Evolutionary conservation across 805 yeast species (phyloP).

Genomic region (Saturnispora bothae): DNA sequence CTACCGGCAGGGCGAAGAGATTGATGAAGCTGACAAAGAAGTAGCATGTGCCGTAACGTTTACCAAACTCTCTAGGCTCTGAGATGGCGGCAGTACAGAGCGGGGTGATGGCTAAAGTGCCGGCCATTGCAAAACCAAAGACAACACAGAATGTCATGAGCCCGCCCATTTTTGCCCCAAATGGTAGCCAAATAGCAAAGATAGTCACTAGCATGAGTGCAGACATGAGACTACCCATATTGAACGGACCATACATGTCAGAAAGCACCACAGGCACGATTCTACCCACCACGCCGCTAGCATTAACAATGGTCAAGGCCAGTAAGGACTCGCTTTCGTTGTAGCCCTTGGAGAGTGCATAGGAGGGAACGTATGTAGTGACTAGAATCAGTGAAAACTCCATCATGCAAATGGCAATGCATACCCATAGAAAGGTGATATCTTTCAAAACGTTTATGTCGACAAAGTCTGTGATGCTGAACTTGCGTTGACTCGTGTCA

Average conservation of each 20-base stretch:
- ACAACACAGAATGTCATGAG: conserved; percentile 42
- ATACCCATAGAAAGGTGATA: conserved; percentile 29
- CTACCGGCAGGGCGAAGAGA: conserved; percentile 38
- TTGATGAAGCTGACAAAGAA: conserved; percentile 35
- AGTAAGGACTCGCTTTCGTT: conserved; percentile 31
- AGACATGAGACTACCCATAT: conserved; percentile 31
- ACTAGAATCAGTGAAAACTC: conserved; percentile 46
- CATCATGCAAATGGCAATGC: conserved; percentile 33
- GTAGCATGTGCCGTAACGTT: conserved; percentile 59
- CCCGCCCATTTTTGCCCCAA: conserved; percentile 34
- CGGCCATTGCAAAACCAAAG: conserved; percentile 52
- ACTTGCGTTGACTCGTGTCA: neutral
- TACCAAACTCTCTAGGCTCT: conserved; percentile 56
- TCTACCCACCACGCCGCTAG: conserved; percentile 35
- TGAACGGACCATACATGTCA: conserved; percentile 37
- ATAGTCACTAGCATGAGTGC: conserved; percentile 33
- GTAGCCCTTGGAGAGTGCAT: conserved; percentile 41
- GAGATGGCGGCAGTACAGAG: conserved; percentile 57
- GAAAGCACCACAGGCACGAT: conserved; percentile 35
- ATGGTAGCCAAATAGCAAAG: conserved; percentile 54
- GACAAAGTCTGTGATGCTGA: conserved; percentile 20
- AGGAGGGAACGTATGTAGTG: conserved; percentile 46
- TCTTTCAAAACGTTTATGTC: conserved; percentile 34
- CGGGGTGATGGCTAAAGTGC: conserved; percentile 55
- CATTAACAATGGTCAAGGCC: conserved; percentile 35